Evolutionary conservation across 371 early-diverging fungal genomes (phyloP).

Genomic region (Choanephora cucurbitarum): DNA sequence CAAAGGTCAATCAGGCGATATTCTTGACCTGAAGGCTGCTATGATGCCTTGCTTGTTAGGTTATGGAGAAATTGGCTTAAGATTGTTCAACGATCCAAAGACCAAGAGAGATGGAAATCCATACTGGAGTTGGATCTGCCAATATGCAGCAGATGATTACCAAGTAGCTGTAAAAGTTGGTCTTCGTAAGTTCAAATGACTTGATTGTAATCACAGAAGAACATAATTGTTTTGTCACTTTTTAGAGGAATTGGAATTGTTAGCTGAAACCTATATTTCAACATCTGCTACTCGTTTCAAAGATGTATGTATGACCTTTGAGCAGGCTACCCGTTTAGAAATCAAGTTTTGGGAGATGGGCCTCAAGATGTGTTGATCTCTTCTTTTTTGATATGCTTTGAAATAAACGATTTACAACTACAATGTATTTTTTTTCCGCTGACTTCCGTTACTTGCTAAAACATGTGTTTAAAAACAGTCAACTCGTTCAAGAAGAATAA

Average conservation of each 20-base stretch:
- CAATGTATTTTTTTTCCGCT: too few relatives aligned
- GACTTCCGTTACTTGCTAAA: too few relatives aligned
- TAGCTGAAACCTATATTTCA: constrained; percentile 56
- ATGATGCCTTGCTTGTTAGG: constrained; percentile 84
- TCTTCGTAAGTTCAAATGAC: constrained; percentile 54
- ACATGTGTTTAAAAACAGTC: too few relatives aligned
- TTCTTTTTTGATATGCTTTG: too few relatives aligned
- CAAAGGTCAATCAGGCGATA: constrained; percentile 71
- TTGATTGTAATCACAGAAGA: background rate
- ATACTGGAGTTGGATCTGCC: constrained; percentile 81
- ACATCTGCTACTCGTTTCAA: constrained; percentile 52
- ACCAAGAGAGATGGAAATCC: constrained; percentile 75
- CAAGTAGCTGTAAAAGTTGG: constrained; percentile 68
- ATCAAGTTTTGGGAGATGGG: constrained; percentile 78
- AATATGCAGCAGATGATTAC: constrained; percentile 67
- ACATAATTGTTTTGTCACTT: background rate
- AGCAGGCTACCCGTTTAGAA: constrained; percentile 71
- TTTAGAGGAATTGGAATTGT: constrained; percentile 49
- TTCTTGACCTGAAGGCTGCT: constrained; percentile 75
- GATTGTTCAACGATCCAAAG: constrained; percentile 62
- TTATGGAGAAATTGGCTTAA: constrained; percentile 78
- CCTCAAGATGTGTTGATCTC: too few relatives aligned
- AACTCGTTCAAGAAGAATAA: too few relatives aligned
- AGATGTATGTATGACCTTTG: constrained; percentile 70
- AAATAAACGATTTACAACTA: too few relatives aligned